phyloP scores from a whole-genome alignment of 768 basidiomycete species.

The Mycena sanguinolenta region DNA sequence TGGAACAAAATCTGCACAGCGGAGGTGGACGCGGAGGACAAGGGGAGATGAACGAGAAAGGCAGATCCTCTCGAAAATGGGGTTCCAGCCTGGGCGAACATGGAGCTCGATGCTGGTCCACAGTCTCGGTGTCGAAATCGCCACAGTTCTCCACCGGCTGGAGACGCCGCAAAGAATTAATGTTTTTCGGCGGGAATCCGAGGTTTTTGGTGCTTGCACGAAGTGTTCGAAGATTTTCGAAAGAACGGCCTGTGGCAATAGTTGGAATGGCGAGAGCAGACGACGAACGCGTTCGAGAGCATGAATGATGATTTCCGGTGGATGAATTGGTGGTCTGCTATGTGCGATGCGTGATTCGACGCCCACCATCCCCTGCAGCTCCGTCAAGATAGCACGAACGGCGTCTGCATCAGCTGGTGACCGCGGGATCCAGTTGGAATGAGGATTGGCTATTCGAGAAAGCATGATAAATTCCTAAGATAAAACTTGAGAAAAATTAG shows the following conservation, averaged over 20 bases:
- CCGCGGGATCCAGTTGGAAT: neutral
- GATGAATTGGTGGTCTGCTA: neutral
- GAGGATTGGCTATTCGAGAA: neutral
- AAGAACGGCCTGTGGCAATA: neutral
- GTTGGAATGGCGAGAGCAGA: neutral
- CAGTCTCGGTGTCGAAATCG: conserved; percentile 4
- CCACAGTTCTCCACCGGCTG: conserved; percentile 2
- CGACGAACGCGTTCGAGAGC: neutral
- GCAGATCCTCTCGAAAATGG: conserved; percentile 11
- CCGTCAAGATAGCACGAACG: neutral
- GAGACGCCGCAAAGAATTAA: conserved; percentile 8
- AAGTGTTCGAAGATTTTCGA: conserved; percentile 9
- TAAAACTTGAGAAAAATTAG: neutral
- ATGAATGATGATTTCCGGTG: neutral
- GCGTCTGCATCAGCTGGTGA: neutral
- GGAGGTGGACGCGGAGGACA: neutral
- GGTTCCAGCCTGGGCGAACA: conserved; percentile 14
- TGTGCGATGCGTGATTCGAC: neutral
- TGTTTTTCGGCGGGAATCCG: neutral
- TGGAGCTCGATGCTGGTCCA: conserved; percentile 6
- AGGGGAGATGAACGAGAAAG: conserved; percentile 13
- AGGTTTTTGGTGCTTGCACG: neutral
- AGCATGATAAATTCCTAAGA: neutral
- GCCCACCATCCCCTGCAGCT: neutral
- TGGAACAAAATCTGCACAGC: neutral